A percentile compares a stretch with the other conserved stretches of the same genome.
Conservation (phyloP, 495 filamentous ascomycete species). For the Tuber magnatum region DNA sequence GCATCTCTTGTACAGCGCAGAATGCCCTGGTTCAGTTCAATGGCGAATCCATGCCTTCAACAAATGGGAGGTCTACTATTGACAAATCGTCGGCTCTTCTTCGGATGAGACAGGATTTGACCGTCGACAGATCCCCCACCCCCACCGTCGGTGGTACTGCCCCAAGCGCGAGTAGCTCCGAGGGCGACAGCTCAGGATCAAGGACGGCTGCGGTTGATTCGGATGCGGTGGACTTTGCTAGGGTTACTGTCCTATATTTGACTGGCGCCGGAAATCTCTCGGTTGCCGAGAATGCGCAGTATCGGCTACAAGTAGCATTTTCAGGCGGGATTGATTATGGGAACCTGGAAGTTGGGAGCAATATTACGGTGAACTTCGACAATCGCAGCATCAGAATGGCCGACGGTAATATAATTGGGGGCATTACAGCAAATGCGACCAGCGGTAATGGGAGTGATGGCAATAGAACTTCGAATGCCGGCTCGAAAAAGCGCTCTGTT, state of each 20-base stretch:
- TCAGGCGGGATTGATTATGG: constrained; percentile 40
- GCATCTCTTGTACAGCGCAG: constrained; percentile 69
- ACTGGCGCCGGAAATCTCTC: constrained; percentile 52
- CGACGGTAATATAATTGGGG: constrained; percentile 21
- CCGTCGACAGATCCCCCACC: constrained; percentile 31
- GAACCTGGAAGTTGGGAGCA: constrained; percentile 19
- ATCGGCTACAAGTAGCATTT: constrained; percentile 51
- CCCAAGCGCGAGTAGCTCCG: constrained; percentile 38
- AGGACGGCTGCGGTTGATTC: constrained; percentile 38
- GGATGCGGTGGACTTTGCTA: constrained; percentile 59
- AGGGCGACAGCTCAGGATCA: constrained; percentile 41
- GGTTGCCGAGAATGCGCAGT: constrained; percentile 53
- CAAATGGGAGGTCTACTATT: constrained; percentile 32
- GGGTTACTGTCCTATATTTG: constrained; percentile 56
- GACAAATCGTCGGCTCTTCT: constrained; percentile 39
- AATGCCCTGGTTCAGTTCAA: constrained; percentile 82
- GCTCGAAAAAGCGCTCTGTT: constrained; percentile 15
- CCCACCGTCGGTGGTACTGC: constrained; percentile 25
- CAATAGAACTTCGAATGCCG: constrained; percentile 4
- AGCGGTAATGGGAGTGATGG: constrained; percentile 1
- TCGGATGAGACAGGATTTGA: constrained; percentile 20
- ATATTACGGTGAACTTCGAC: constrained; percentile 31
- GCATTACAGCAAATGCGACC: constrained; percentile 19
- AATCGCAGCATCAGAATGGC: constrained; percentile 30
- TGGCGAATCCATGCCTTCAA: constrained; percentile 47